Evolutionary conservation across 225 moss, liverwort and hornwort genomes (phyloP).

Genomic region (Antitrichia curtipendula): DNA sequence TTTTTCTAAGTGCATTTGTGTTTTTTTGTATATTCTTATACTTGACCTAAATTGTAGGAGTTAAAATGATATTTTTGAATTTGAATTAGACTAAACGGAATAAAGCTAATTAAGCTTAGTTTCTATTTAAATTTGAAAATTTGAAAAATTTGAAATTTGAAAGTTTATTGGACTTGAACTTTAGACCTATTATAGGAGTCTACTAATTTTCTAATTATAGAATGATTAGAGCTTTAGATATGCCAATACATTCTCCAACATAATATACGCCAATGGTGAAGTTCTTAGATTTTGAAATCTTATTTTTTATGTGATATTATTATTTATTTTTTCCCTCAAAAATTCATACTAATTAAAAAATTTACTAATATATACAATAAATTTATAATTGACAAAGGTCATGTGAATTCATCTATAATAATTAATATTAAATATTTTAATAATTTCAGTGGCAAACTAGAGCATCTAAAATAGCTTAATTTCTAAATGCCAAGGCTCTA

Average conservation of each 20-base stretch:
- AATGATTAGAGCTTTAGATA: too few species aligned
- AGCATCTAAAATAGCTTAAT: not conserved
- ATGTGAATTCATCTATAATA: not conserved
- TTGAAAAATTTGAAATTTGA: not conserved
- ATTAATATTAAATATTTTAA: not conserved
- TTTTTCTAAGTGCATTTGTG: not conserved
- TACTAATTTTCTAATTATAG: not conserved
- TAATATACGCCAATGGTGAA: too few species aligned
- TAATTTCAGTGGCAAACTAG: not conserved
- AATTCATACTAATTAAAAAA: too few species aligned
- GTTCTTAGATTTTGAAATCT: too few species aligned
- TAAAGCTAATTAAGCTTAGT: not conserved
- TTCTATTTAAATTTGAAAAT: rapidly evolving
- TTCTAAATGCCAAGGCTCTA: too few species aligned
- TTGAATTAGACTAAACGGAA: not conserved
- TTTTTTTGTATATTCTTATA: too few species aligned
- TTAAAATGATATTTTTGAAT: not conserved
- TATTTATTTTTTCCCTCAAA: too few species aligned
- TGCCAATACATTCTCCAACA: too few species aligned
- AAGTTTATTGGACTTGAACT: not conserved
- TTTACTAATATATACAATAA: too few species aligned
- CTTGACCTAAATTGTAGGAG: not conserved
- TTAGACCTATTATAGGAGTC: not conserved
- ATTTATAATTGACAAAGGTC: too few species aligned
- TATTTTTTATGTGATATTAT: too few species aligned